Evolutionary conservation across 2,329 filamentous ascomycete genomes (phyloP), one percentile per base, ranked within the genome.

Genomic region (Epichloe elymi): DNA sequence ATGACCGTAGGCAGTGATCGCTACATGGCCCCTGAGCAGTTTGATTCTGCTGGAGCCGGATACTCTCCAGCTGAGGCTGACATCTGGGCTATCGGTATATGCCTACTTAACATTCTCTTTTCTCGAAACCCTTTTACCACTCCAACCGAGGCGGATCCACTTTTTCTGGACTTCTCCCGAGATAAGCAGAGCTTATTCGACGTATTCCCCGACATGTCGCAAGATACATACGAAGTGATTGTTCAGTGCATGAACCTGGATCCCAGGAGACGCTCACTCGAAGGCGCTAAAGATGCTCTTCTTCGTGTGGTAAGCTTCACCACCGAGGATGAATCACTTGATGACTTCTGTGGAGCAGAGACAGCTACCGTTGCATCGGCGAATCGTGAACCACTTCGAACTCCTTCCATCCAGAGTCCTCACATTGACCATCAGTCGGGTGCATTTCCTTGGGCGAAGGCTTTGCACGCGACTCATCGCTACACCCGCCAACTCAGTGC

Each of bases 21-120:
- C 51, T 98, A 98, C 73, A 98, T 98, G 93, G 90, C 93, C 51
- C 93, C 93, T 5, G 93, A 98, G 70, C 93, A 98, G 69, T 97
- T 93, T 62, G 91, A 97, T 66, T 89, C 90, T 49, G 81, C 83
- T 58, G 84, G 83, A 55, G 81, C 79, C 56, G 93, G 93, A 53
- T 98, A 98, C 71, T 91, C 88, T 51, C 90, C 93, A 45, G 87
- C 88, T 44, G 82, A 93, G 70, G 93, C 93, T 48, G 93, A 98
- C 66, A 83, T 96, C 60, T 98, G 93, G 93, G 89, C 93, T 52
- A 86, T 98, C 63, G 93, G 93, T 56, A 91, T 98, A 69, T 96
- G 93, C 67, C 74, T 98, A 57, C 78, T 98, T 63, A 98, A 98
- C 72, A 86, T 97, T 55, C 76, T 98, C 55, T 98, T 98, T 73